Conservation (phyloP, 2,329 filamentous ascomycete genomes). For the Curvularia eragrostidis region DNA sequence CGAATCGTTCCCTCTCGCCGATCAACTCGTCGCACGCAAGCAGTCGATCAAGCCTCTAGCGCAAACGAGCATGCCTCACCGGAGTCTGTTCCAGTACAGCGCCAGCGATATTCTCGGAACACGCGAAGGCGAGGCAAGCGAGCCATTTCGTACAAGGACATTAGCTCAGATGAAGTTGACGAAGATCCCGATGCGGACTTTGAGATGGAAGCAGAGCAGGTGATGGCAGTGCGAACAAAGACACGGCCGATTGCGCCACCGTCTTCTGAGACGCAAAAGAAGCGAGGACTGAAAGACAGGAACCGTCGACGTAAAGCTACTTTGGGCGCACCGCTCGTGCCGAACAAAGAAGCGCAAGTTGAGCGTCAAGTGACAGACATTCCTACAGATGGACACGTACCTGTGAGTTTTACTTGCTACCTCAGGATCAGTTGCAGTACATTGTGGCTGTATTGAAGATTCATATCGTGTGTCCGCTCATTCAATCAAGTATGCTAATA, state of each 20-base stretch:
- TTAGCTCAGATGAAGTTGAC: slow-evolving; percentile 35
- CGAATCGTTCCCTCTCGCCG: slow-evolving; percentile 32
- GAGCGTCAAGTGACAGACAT: slow-evolving; percentile 21
- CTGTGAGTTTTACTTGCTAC: slow-evolving; percentile 13
- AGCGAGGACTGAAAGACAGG: slow-evolving; percentile 10
- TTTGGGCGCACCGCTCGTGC: slow-evolving; percentile 39
- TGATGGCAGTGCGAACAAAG: slow-evolving; percentile 17
- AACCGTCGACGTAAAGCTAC: slow-evolving; percentile 20
- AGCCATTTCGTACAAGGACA: slow-evolving; percentile 43
- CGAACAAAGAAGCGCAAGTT: slow-evolving; percentile 18
- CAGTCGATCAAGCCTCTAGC: slow-evolving; percentile 23
- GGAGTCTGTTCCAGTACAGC: slow-evolving; percentile 9
- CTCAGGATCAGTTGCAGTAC: neutral
- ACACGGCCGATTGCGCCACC: slow-evolving; percentile 13
- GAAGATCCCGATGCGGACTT: slow-evolving; percentile 38
- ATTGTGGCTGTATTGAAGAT: neutral
- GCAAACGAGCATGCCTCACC: slow-evolving; percentile 16
- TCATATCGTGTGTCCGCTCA: neutral
- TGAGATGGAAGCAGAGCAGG: slow-evolving; percentile 27
- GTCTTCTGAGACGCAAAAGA: slow-evolving; percentile 21
- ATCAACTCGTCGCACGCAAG: slow-evolving; percentile 33
- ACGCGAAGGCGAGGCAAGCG: slow-evolving; percentile 23
- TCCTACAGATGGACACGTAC: slow-evolving; percentile 36
- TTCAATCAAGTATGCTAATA: neutral
- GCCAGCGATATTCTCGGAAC: slow-evolving; percentile 7